Evolutionary conservation across 306 rosid species (phyloP).

Genomic region (Carpinus viminea): DNA sequence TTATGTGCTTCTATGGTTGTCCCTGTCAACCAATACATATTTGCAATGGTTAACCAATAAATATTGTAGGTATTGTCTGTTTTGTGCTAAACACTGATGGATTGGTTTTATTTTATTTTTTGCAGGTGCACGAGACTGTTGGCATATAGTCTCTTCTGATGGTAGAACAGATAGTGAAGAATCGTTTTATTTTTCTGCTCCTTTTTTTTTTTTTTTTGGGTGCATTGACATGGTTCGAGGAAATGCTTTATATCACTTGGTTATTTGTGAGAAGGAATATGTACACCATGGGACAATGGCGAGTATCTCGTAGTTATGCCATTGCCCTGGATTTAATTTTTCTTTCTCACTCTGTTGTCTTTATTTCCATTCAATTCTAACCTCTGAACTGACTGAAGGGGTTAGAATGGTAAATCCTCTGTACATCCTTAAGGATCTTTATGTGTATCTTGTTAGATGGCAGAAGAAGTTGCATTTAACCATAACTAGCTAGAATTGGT

Average conservation of each 20-base stretch:
- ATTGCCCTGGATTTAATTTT: conserved; percentile 34
- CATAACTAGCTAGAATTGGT: conserved; percentile 5
- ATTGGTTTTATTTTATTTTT: conserved; percentile 7
- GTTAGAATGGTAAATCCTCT: conserved; percentile 35
- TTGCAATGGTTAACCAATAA: background rate
- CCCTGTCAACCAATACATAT: background rate
- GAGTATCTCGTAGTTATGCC: conserved; percentile 36
- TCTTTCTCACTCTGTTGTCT: conserved; percentile 19
- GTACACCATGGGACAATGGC: conserved; percentile 27
- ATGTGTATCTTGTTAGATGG: conserved; percentile 27
- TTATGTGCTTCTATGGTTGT: background rate
- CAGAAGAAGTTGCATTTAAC: conserved; percentile 23
- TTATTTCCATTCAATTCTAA: conserved; percentile 35
- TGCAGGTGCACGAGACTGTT: conserved; percentile 41
- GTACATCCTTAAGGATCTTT: conserved; percentile 37
- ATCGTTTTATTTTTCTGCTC: conserved; percentile 21
- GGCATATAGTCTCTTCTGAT: conserved; percentile 33
- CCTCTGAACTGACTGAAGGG: conserved; percentile 30
- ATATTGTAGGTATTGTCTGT: background rate
- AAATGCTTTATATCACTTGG: conserved; percentile 34
- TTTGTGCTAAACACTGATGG: background rate
- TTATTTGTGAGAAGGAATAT: conserved; percentile 19
- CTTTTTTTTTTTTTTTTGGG: conserved; percentile 19
- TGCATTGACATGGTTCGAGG: conserved; percentile 47
- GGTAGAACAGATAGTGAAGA: conserved; percentile 41